phyloP scores from a whole-genome alignment of 1,284 basidiomycete species.

The Fomitiporia mediterranea region DNA sequence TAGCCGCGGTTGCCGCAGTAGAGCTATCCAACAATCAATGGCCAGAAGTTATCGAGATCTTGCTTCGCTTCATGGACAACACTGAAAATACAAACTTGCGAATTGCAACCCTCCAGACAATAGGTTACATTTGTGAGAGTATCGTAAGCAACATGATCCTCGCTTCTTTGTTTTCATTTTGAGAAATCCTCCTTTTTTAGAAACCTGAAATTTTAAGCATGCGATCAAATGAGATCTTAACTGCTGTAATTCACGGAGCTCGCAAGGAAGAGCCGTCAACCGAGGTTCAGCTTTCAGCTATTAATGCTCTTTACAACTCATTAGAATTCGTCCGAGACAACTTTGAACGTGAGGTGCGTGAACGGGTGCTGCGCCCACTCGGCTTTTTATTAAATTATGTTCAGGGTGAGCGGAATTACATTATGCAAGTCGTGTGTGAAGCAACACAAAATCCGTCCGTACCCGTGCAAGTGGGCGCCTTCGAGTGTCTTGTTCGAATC shows the following conservation, averaged over 20 bases:
- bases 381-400: constrained; percentile 10
- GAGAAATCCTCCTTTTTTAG: constrained; percentile 36
- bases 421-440: constrained; percentile 99
- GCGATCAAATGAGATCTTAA: constrained; percentile 96
- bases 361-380: constrained; percentile 6
- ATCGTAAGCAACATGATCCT: constrained; percentile 61
- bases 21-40: constrained; percentile 88
- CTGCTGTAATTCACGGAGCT: constrained; percentile 97
- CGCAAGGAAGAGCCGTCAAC: constrained; percentile 92
- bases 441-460: constrained; percentile 85
- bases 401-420: constrained; percentile 97
- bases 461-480: constrained; percentile 86
- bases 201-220: constrained; percentile 87
- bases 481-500: constrained; percentile 93
- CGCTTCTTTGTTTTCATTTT: constrained; percentile 22
- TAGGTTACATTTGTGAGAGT: constrained; percentile 96
- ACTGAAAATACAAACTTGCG: constrained; percentile 73
- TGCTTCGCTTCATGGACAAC: constrained; percentile 86
- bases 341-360: constrained; percentile 88
- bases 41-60: constrained; percentile 85
- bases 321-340: constrained; percentile 98
- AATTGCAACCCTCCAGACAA: constrained; percentile 89
- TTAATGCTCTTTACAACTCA: constrained; percentile 92
- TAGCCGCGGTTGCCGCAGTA: constrained; percentile 90
- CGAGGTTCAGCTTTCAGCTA: constrained; percentile 94